A percentile compares a stretch with the other conserved stretches of the same genome.
Conservation (phyloP, 1,284 basidiomycete genomes). For the Malassezia caprae region DNA sequence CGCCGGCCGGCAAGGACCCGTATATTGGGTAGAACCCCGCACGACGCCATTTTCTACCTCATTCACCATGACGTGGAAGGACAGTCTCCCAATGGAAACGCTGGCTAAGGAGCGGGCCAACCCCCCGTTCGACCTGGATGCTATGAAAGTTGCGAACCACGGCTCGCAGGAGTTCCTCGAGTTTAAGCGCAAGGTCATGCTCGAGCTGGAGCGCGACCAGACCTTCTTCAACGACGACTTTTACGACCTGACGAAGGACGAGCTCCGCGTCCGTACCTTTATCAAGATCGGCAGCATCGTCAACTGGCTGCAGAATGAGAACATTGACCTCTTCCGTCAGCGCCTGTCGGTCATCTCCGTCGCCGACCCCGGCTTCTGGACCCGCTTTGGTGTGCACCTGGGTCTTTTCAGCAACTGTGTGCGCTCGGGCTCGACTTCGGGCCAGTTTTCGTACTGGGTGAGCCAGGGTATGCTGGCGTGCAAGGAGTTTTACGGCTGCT, state of each 20-base stretch:
- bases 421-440: conserved; percentile 38
- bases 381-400: conserved; percentile 54
- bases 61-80: conserved; percentile 24
- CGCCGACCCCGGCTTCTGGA: conserved; percentile 55
- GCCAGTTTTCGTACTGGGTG: conserved; percentile 54
- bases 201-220: conserved; percentile 53
- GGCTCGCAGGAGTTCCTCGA: conserved; percentile 44
- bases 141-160: conserved; percentile 50
- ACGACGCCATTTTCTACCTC: background rate
- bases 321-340: conserved; percentile 50
- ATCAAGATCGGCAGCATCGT: conserved; percentile 30
- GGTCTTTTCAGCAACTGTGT: conserved; percentile 53
- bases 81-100: conserved; percentile 45
- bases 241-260: conserved; percentile 55
- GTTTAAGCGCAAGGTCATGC: conserved; percentile 50
- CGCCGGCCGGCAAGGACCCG: background rate
- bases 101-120: conserved; percentile 51
- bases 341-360: conserved; percentile 53
- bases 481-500: conserved; percentile 55
- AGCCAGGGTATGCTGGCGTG: conserved; percentile 54
- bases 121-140: conserved; percentile 52
- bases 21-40: conserved; percentile 6
- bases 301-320: conserved; percentile 41
- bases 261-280: conserved; percentile 50
- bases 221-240: conserved; percentile 54